Percentiles rank a stretch among this genome's conserved stretches.
Evolutionary conservation across 1,139 yeast species (phyloP).

Genomic region (Zygoascus sp.): DNA sequence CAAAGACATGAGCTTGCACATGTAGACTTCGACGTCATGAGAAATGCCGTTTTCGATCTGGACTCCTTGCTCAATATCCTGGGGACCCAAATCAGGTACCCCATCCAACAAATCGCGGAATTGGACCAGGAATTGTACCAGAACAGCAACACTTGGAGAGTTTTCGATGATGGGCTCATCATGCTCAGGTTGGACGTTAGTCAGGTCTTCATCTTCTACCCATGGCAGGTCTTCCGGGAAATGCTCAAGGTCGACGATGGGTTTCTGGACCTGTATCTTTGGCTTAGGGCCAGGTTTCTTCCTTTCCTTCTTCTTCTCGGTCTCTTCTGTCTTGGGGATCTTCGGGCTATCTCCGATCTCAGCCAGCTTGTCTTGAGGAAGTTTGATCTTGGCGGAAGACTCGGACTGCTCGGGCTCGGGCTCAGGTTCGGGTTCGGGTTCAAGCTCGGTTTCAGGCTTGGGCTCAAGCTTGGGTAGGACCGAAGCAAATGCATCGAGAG

Average conservation of each 20-base stretch:
- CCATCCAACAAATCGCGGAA: constrained; percentile 35
- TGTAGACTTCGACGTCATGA: constrained; percentile 31
- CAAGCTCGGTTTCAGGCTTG: too few species aligned
- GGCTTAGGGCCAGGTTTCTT: constrained; percentile 5
- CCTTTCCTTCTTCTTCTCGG: constrained; percentile 1
- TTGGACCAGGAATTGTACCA: constrained; percentile 34
- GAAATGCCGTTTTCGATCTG: constrained; percentile 25
- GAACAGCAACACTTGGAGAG: constrained; percentile 31
- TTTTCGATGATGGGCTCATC: constrained; percentile 21
- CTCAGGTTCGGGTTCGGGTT: neutral
- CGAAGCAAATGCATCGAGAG: constrained; percentile 3
- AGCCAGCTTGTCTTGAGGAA: neutral
- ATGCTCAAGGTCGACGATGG: neutral
- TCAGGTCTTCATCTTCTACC: constrained; percentile 22
- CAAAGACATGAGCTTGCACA: constrained; percentile 35
- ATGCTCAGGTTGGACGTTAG: constrained; percentile 25
- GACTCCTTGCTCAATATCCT: constrained; percentile 39
- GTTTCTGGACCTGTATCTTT: neutral
- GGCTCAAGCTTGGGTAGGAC: neutral
- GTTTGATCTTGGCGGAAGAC: neutral
- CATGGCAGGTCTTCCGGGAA: constrained; percentile 33
- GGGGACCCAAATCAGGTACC: constrained; percentile 37
- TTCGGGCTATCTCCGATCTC: neutral
- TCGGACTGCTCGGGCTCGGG: neutral
- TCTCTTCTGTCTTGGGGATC: neutral